A percentile compares a stretch with the other conserved stretches of the same genome.
These are phyloP conservation scores for Xylaria scruposa DNA, from an alignment of 495 filamentous ascomycete species.

Conservation along the genomic window DNA sequence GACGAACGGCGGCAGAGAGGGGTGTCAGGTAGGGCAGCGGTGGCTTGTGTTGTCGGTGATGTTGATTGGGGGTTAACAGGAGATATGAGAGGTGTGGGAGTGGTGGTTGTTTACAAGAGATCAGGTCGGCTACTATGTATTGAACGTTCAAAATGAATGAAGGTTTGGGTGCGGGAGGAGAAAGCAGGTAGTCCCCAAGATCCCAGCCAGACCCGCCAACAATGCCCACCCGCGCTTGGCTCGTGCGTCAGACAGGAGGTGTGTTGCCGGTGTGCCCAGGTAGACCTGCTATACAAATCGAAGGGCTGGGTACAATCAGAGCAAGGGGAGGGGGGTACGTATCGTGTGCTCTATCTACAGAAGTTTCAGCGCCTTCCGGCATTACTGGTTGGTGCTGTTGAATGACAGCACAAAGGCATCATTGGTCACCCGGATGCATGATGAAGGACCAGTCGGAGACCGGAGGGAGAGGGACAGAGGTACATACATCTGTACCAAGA, in stretches of 20 bases:
- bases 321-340: not conserved
- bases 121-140: constrained; percentile 29
- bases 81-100: constrained; percentile 30
- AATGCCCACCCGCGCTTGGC: constrained; percentile 36
- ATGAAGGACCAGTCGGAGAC: not conserved
- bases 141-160: constrained; percentile 44
- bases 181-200: constrained; percentile 36
- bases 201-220: constrained; percentile 37
- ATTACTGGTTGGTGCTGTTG: constrained; percentile 7
- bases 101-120: constrained; percentile 46
- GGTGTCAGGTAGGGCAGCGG: constrained; percentile 33
- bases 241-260: constrained; percentile 28
- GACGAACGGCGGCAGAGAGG: constrained; percentile 37
- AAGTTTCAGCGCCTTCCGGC: constrained; percentile 19
- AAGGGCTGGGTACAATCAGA: not conserved
- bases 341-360: constrained; percentile 16
- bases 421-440: constrained; percentile 16
- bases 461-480: constrained; percentile 15
- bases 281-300: constrained; percentile 4
- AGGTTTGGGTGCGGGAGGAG: constrained; percentile 46
- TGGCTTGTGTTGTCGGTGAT: constrained; percentile 36
- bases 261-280: constrained; percentile 3
- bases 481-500: constrained; percentile 8
- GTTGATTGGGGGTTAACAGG: constrained; percentile 29
- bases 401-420: constrained; percentile 27